A percentile compares a stretch with the other conserved stretches of the same genome.
phyloP scores from a whole-genome alignment of 2,329 filamentous ascomycete genomes.

The Didymella sp. region DNA sequence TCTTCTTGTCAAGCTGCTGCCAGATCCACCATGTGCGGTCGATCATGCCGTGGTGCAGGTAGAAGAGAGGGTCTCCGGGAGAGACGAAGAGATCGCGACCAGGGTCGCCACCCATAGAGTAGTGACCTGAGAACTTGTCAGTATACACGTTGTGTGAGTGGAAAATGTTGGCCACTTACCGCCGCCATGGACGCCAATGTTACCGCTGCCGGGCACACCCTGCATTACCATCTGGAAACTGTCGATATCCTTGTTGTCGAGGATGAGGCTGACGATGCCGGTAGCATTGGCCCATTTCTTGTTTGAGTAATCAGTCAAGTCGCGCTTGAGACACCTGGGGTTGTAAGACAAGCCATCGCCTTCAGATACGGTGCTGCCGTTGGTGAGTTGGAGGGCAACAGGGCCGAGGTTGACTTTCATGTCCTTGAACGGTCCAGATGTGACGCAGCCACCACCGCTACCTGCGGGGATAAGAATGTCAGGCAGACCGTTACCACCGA shows the following conservation, averaged over 20 bases:
- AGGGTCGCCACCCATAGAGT: constrained; percentile 55
- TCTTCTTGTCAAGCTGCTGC: constrained; percentile 50
- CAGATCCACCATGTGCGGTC: constrained; percentile 55
- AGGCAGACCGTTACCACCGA: constrained; percentile 26
- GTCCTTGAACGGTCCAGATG: constrained; percentile 59
- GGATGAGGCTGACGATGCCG: constrained; percentile 31
- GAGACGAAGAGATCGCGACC: constrained; percentile 37
- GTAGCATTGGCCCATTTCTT: constrained; percentile 33
- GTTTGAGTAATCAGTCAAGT: constrained; percentile 35
- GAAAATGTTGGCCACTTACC: constrained; percentile 21
- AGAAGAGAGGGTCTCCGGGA: constrained; percentile 52
- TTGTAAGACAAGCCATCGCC: constrained; percentile 28
- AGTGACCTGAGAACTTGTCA: constrained; percentile 54
- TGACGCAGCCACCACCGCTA: constrained; percentile 63
- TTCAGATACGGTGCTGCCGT: constrained; percentile 38
- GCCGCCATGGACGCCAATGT: constrained; percentile 42
- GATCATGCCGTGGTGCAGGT: constrained; percentile 55
- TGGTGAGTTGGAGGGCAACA: constrained; percentile 19
- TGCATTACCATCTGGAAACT: constrained; percentile 45
- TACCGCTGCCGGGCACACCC: constrained; percentile 32
- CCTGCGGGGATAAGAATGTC: constrained; percentile 55
- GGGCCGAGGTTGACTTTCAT: constrained; percentile 32
- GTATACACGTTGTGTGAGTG: constrained; percentile 37
- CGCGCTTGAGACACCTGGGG: constrained; percentile 37
- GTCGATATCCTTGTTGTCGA: constrained; percentile 32